Evolutionary conservation across 768 basidiomycete genomes (phyloP).

Genomic region (Phaeotremella skinneri): DNA sequence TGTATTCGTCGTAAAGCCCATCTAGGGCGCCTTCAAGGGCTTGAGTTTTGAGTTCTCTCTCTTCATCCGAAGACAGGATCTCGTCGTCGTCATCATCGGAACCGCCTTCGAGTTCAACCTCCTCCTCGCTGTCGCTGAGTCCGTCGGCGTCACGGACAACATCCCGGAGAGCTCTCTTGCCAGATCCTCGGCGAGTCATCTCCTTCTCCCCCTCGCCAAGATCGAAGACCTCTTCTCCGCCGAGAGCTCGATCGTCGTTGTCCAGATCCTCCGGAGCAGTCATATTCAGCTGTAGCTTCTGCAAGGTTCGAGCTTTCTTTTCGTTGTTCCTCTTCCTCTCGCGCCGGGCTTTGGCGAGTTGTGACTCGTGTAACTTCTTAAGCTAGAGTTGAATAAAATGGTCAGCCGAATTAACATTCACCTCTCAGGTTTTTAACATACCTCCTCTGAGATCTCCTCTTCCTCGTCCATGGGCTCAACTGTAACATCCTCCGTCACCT

Average conservation of each 20-base stretch:
- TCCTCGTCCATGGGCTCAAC: constrained; percentile 73
- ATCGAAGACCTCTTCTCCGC: constrained; percentile 76
- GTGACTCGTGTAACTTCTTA: constrained; percentile 76
- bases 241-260: constrained; percentile 62
- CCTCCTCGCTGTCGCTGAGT: constrained; percentile 52
- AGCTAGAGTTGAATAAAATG: constrained; percentile 65
- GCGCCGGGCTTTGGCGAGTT: constrained; percentile 66
- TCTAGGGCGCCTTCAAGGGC: constrained; percentile 83
- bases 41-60: constrained; percentile 62
- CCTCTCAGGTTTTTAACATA: constrained; percentile 47
- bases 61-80: constrained; percentile 58
- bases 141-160: constrained; percentile 54
- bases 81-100: constrained; percentile 57
- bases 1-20: constrained; percentile 81
- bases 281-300: constrained; percentile 96
- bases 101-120: constrained; percentile 41
- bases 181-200: constrained; percentile 50
- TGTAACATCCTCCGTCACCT: constrained; percentile 63
- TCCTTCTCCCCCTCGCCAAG: constrained; percentile 63
- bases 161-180: constrained; percentile 55
- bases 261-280: constrained; percentile 96
- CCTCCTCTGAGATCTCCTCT: constrained; percentile 84
- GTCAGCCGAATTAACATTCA: background rate
- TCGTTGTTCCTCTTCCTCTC: constrained; percentile 85
- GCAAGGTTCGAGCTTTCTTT: constrained; percentile 77